phyloP scores from a whole-genome alignment of 768 basidiomycete genomes.

The Krasilnikovozyma curviuscula region DNA sequence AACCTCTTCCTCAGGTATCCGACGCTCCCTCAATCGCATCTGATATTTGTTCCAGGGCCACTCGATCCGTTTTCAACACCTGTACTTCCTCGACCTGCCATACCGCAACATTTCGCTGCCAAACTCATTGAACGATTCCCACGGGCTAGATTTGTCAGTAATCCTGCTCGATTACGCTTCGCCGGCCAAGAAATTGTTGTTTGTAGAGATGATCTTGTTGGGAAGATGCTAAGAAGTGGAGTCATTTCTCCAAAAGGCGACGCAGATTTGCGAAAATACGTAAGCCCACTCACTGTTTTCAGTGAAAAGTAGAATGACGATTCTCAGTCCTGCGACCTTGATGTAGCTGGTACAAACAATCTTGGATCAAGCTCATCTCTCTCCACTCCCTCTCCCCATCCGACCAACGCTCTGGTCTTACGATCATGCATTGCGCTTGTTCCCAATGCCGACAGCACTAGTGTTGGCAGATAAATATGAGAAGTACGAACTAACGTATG shows the following conservation, averaged over 20 bases:
- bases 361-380: slow-evolving; percentile 85
- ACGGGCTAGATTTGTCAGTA: slow-evolving; percentile 61
- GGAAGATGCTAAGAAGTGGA: slow-evolving; percentile 75
- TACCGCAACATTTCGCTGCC: slow-evolving; percentile 54
- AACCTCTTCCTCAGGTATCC: slow-evolving; percentile 70
- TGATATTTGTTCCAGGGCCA: slow-evolving; percentile 87
- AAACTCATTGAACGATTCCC: slow-evolving; percentile 55
- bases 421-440: slow-evolving; percentile 77
- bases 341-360: slow-evolving; percentile 59
- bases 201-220: slow-evolving; percentile 82
- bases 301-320: neutral
- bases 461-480: slow-evolving; percentile 93
- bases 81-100: slow-evolving; percentile 57
- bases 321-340: neutral
- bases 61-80: slow-evolving; percentile 65
- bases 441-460: slow-evolving; percentile 84
- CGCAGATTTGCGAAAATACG: slow-evolving; percentile 63
- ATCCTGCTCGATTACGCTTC: slow-evolving; percentile 87
- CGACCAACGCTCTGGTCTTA: slow-evolving; percentile 76
- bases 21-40: slow-evolving; percentile 57
- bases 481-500: slow-evolving; percentile 86
- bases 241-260: slow-evolving; percentile 50
- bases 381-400: slow-evolving; percentile 60
- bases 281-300: slow-evolving; percentile 28
- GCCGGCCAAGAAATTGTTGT: slow-evolving; percentile 90